Conservation (phyloP, 805 yeast species). For the Ogataea salicorniae region DNA sequence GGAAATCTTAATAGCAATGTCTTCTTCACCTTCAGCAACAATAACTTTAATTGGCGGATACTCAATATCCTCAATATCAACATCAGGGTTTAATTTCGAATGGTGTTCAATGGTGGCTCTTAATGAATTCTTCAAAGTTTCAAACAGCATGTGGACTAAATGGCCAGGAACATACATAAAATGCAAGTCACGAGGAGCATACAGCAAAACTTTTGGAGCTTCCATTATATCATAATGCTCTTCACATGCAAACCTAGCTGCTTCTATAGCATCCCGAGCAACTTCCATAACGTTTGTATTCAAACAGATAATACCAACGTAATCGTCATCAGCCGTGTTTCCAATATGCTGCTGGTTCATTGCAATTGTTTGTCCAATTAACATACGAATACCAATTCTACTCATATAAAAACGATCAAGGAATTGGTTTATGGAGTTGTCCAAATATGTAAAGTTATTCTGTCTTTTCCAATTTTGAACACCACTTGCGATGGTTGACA, state of each 20-base stretch:
- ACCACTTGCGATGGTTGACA: conserved; percentile 87
- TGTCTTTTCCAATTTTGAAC: conserved; percentile 82
- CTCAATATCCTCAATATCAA: conserved; percentile 53
- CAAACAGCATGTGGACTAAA: conserved; percentile 85
- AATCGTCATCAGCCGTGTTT: conserved; percentile 50
- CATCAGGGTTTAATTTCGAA: conserved; percentile 47
- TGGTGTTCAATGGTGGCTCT: conserved; percentile 86
- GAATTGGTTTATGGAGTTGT: conserved; percentile 71
- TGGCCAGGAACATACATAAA: conserved; percentile 95
- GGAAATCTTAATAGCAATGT: conserved; percentile 82
- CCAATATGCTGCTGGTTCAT: conserved; percentile 33
- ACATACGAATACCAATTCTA: conserved; percentile 87
- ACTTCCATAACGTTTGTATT: conserved; percentile 79
- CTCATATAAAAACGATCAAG: conserved; percentile 86
- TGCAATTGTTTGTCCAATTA: conserved; percentile 92
- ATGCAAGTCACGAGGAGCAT: conserved; percentile 68
- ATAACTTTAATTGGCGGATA: conserved; percentile 85
- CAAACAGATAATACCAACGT: conserved; percentile 86
- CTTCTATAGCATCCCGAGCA: conserved; percentile 83
- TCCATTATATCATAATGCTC: conserved; percentile 85
- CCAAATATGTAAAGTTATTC: conserved; percentile 44
- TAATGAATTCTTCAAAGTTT: conserved; percentile 78
- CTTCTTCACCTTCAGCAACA: conserved; percentile 85
- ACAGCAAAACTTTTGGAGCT: conserved; percentile 76
- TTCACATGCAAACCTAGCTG: conserved; percentile 85